These are phyloP conservation scores for Neoboletus subvelutipes DNA, from an alignment of 768 basidiomycete genomes.

Conservation along the genomic window DNA sequence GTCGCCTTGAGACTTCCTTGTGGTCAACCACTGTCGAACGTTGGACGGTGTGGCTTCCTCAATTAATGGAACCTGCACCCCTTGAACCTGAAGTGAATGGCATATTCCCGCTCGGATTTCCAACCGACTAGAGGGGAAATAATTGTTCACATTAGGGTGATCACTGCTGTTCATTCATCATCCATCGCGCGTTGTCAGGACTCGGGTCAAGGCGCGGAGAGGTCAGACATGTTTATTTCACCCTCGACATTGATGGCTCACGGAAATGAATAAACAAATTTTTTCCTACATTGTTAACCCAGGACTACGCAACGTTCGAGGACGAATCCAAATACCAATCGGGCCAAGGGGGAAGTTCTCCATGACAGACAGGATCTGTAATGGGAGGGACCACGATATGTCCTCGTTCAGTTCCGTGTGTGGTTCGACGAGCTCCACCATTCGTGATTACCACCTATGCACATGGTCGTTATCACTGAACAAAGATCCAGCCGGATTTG, in stretches of 20 bases:
- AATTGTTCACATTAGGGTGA: slow-evolving; percentile 14
- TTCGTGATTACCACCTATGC: slow-evolving; percentile 1
- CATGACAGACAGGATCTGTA: not conserved
- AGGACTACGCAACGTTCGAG: slow-evolving; percentile 14
- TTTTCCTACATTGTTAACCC: slow-evolving; percentile 19
- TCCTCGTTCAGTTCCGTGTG: slow-evolving; percentile 13
- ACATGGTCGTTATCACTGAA: slow-evolving; percentile 18
- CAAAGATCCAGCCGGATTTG: slow-evolving; percentile 24
- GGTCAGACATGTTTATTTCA: slow-evolving; percentile 26
- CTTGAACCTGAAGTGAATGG: slow-evolving; percentile 1
- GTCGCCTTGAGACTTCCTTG: slow-evolving; percentile 30
- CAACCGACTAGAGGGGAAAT: slow-evolving; percentile 6
- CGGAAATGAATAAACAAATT: slow-evolving; percentile 33
- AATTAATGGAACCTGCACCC: slow-evolving; percentile 24
- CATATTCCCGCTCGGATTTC: slow-evolving; percentile 14
- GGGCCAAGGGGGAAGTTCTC: not conserved
- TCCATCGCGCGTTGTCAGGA: slow-evolving; percentile 1
- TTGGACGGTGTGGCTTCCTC: slow-evolving; percentile 5
- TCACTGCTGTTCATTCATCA: slow-evolving; percentile 22
- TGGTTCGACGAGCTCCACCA: slow-evolving; percentile 15
- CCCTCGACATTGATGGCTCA: slow-evolving; percentile 17
- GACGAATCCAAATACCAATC: slow-evolving; percentile 18
- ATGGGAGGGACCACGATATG: not conserved
- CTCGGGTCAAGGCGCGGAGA: slow-evolving; percentile 7
- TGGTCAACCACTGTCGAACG: slow-evolving; percentile 10